Evolutionary conservation across 2,329 filamentous ascomycete genomes (phyloP), one percentile per base, ranked within the genome.

Genomic region (Mariannaea sp.): DNA sequence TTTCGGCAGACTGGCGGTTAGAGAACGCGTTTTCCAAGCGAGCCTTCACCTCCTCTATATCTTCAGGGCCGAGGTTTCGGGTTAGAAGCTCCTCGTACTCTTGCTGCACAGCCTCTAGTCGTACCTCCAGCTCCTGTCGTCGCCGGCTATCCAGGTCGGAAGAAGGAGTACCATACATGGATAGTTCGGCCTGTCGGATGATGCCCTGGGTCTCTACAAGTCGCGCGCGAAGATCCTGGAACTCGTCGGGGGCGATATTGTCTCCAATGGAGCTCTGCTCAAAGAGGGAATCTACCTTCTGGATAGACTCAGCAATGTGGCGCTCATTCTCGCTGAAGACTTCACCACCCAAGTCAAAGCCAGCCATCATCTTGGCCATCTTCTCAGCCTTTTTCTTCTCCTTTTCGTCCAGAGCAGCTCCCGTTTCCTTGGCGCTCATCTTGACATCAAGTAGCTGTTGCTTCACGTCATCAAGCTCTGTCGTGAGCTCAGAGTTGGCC

Each of bases 331-430:
- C 89, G 62, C 92, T 96, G 71, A 97, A 96, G 26, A 95, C 87
- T 53, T 97, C 92, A 42, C 89, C 88, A 38, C 92, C 93, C 27
- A 99, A 83, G 68, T 99, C 93, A 66, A 99, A 97, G 3, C 93
- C 92, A 54, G 94, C 94, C 93, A 99, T 97, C 94, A 99, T 99
- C 81, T 97, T 90, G 36, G 94, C 94, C 94, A 99, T 99, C 75
- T 95, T 94, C 77, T 99, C 94, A 1, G 92, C 91, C 81, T 99
- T 99, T 77, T 92, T 92, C 80, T 92, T 93, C 75, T 97, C 95
- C 80, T 99, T 99, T 75, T 97, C 94, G 65, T 97, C 93, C 16
- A 95, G 77, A 13, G 91, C 88, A 7, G 92, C 92, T 38, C 85
- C 92, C 1, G 89, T 93, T 75, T 97, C 94, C 77, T 94, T 96